These are phyloP conservation scores for Termitomyces titanicus DNA, from an alignment of 768 basidiomycete genomes.

Conservation along the genomic window DNA sequence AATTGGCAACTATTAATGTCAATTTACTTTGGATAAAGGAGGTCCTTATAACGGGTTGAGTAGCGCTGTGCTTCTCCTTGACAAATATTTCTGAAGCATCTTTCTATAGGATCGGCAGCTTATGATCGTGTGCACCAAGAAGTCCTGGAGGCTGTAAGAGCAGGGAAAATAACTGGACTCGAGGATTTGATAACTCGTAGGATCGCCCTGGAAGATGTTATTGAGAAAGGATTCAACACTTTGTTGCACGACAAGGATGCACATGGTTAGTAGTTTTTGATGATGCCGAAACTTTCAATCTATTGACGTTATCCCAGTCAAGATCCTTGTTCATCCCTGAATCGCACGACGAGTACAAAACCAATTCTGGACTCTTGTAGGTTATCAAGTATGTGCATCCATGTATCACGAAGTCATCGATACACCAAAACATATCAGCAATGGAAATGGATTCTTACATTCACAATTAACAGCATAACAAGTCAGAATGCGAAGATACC, in stretches of 20 bases:
- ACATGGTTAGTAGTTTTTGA: conserved; percentile 31
- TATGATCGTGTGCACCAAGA: conserved; percentile 36
- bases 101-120: conserved; percentile 27
- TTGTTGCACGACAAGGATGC: conserved; percentile 37
- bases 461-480: background rate
- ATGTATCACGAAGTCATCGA: background rate
- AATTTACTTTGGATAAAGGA: conserved; percentile 34
- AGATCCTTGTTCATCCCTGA: conserved; percentile 32
- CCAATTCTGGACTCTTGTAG: background rate
- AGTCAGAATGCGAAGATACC: too few relatives aligned
- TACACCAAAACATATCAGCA: too few relatives aligned
- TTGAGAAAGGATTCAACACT: conserved; percentile 38
- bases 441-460: background rate
- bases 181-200: conserved; percentile 40
- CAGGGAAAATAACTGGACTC: conserved; percentile 34
- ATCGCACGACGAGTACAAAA: background rate
- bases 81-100: background rate
- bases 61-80: background rate
- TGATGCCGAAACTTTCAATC: background rate
- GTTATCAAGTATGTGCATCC: too few relatives aligned
- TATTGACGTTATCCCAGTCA: conserved; percentile 21
- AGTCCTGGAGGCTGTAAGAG: conserved; percentile 33
- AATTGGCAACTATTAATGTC: conserved; percentile 29
- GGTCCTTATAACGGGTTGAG: conserved; percentile 32
- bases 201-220: conserved; percentile 37